Evolutionary conservation across 345 rosid species (phyloP).

Genomic region (Atalantia buxifolia): DNA sequence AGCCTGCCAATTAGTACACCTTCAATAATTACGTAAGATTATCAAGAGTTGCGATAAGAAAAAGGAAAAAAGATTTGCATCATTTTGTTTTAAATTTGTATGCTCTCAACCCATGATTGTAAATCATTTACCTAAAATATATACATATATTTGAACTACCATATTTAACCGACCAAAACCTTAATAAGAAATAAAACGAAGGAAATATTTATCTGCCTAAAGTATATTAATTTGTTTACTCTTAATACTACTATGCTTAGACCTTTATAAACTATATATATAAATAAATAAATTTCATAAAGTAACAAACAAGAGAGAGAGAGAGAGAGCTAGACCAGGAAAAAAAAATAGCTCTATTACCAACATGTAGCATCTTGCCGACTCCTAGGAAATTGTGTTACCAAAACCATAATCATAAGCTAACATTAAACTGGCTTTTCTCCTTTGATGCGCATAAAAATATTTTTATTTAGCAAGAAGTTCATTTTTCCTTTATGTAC

Average conservation of each 20-base stretch:
- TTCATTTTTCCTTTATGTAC: not conserved
- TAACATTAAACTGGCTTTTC: not conserved
- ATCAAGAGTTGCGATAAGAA: not conserved
- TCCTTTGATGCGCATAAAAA: not conserved
- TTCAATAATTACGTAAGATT: not conserved
- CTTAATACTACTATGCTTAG: not conserved
- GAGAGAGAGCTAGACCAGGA: too few species aligned
- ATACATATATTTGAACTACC: fast-evolving
- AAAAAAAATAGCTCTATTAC: not conserved
- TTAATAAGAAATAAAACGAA: not conserved
- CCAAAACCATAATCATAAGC: not conserved
- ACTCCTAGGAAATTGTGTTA: not conserved
- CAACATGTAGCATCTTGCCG: not conserved
- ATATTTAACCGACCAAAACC: not conserved
- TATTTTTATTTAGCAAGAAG: not conserved
- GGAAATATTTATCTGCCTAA: not conserved
- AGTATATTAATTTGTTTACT: not conserved
- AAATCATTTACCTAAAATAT: not conserved
- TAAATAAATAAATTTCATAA: too few species aligned
- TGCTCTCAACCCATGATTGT: slow-evolving; percentile 2
- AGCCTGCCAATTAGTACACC: not conserved
- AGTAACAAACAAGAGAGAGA: too few species aligned
- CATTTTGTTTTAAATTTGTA: slow-evolving; percentile 6
- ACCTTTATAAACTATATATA: too few species aligned
- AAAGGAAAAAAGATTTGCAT: not conserved